Base-by-base conservation (phyloP, 2,329 filamentous ascomycete genomes). In the Cladophialophora exuberans region DNA sequence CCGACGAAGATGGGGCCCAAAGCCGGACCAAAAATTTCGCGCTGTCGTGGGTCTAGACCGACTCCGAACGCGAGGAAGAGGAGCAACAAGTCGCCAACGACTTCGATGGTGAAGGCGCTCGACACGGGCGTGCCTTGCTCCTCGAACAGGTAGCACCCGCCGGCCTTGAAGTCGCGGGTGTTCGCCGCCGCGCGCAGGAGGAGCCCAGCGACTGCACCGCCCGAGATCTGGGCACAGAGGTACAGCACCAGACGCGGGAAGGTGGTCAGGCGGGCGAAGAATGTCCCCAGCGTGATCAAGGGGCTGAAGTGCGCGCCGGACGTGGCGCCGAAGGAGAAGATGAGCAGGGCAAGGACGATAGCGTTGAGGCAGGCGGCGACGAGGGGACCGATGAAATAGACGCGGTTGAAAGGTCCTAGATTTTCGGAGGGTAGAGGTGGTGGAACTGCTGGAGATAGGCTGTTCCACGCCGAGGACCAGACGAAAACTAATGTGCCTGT, bases 241-340 rank as follows among this genome's bases (percentile, higher is more conserved):
- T 81, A 81, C 7, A 81, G 54, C 0, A 80, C 63, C 13, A 73
- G 72, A 50, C 79, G 72, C 0, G 79, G 73, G 10, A 81, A 69
- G 1, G 77, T 76, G 17, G 76, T 76, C 10, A 82, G 67, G 0
- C 78, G 74, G 1, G 76, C 73, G 20, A 79, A 75, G 55, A 83
- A 76, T 2, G 79, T 80, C 2, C 76, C 72, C 42, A 82, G 73
- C 0, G 79, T 81, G 56, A 83, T 80, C 26, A 76, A 67, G 1
- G 79, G 79, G 59, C 80, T 83, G 52, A 83, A 66, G 61, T 83
- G 80, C 1, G 76, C 79, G 33, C 80, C 79, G 2, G 75, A 77
- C 0, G 76, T 74, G 0, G 78, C 74, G 3, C 72, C 75, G 11
- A 76, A 75, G 6, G 73, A 74, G 59, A 76, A 80, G 42, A 82